These are phyloP conservation scores for Actinomortierella ambigua DNA, from an alignment of 371 early-diverging fungal genomes.

Conservation along the genomic window DNA sequence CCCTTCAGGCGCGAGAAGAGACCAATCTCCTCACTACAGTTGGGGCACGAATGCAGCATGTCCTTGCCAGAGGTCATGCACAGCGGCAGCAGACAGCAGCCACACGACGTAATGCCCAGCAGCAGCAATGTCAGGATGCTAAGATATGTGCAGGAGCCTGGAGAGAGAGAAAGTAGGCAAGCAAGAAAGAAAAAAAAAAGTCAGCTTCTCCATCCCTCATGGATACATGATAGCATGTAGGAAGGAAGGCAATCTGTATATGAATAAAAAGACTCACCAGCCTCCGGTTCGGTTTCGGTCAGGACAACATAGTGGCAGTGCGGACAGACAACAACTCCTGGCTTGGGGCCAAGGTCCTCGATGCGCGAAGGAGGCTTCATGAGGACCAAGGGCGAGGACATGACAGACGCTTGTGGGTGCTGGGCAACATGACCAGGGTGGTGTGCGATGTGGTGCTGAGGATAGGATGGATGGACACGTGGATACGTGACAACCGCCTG, in stretches of 20 bases:
- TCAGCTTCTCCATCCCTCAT: no score
- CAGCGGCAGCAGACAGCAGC: constrained; percentile 39
- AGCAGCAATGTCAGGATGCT: constrained; percentile 29
- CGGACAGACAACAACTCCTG: constrained; percentile 37
- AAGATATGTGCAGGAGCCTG: constrained; percentile 43
- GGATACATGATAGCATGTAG: no score
- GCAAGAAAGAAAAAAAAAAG: not conserved
- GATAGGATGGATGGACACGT: constrained; percentile 14
- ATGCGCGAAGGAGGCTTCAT: constrained; percentile 27
- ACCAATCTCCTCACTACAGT: constrained; percentile 41
- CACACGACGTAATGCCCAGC: constrained; percentile 35
- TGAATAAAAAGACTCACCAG: constrained; percentile 15
- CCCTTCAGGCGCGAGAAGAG: constrained; percentile 26
- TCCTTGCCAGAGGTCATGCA: constrained; percentile 40
- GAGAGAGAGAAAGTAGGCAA: not conserved
- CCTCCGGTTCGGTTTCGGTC: constrained; percentile 36
- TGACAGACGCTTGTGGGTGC: not conserved
- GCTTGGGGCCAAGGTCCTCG: constrained; percentile 26
- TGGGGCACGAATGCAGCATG: constrained; percentile 41
- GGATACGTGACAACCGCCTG: constrained; percentile 6
- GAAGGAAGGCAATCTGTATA: no score
- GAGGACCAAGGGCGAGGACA: constrained; percentile 26
- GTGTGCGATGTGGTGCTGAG: constrained; percentile 19
- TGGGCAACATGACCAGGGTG: not conserved
- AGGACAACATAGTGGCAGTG: constrained; percentile 32